These are phyloP conservation scores for Penicillium decumbens DNA, from an alignment of 2,329 filamentous ascomycete species.

Conservation along the genomic window DNA sequence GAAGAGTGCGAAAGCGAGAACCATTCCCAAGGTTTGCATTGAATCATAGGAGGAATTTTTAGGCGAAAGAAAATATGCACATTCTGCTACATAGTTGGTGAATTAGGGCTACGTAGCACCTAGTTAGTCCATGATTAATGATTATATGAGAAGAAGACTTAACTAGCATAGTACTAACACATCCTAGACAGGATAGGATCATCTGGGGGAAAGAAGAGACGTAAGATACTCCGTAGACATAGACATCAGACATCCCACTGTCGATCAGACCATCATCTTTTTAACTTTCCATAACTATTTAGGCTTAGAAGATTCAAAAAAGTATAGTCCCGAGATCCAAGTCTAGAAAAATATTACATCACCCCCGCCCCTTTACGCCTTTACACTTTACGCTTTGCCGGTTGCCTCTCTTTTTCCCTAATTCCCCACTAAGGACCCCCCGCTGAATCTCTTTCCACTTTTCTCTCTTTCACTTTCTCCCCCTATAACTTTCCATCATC, in stretches of 20 bases:
- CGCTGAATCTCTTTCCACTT: conserved; percentile 1
- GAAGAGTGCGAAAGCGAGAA: background rate
- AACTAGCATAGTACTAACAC: background rate
- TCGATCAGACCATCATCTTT: conserved; percentile 12
- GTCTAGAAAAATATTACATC: conserved; percentile 12
- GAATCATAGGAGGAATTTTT: background rate
- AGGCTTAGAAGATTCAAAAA: background rate
- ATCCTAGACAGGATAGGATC: conserved; percentile 1
- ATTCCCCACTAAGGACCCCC: conserved; percentile 5
- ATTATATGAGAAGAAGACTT: background rate
- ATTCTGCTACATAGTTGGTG: background rate
- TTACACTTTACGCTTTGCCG: background rate
- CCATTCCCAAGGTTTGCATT: background rate
- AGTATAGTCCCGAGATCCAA: background rate
- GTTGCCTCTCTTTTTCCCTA: background rate
- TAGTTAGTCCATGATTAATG: background rate
- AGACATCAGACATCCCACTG: background rate
- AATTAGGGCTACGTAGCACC: background rate
- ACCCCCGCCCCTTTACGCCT: conserved; percentile 3
- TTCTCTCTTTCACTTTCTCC: conserved; percentile 13
- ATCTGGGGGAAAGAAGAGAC: background rate
- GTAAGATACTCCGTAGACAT: background rate
- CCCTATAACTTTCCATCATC: conserved; percentile 2
- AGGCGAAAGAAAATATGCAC: background rate
- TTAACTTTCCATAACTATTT: background rate